Conservation (phyloP, 345 rosid species). For the Hevea brasiliensis region DNA sequence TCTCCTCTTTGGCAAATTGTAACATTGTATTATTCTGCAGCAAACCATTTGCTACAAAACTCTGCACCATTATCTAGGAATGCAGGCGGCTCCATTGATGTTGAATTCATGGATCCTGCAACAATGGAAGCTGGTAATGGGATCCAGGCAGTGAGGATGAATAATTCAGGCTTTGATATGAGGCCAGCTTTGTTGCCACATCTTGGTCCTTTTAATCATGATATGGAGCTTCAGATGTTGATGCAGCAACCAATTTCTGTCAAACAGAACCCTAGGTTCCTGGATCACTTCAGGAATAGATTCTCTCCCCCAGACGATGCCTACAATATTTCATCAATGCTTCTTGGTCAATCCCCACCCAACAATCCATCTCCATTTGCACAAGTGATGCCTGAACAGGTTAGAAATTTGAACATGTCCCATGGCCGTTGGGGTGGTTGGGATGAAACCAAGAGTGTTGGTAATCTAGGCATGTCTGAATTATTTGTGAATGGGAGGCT, state of each 20-base stretch:
- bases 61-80: conserved; percentile 28
- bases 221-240: conserved; percentile 34
- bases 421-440: conserved; percentile 47
- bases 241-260: conserved; percentile 39
- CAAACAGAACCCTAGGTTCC: conserved; percentile 35
- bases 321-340: conserved; percentile 28
- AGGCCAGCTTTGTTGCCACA: conserved; percentile 28
- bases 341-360: conserved; percentile 31
- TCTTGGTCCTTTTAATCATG: conserved; percentile 32
- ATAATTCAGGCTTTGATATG: conserved; percentile 33
- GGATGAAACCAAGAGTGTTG: conserved; percentile 39
- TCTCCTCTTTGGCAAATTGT: neutral
- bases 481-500: conserved; percentile 30
- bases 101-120: conserved; percentile 52
- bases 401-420: conserved; percentile 26
- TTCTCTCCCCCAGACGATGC: conserved; percentile 38
- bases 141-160: conserved; percentile 25
- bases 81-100: conserved; percentile 30
- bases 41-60: conserved; percentile 30
- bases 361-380: conserved; percentile 28
- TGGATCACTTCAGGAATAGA: conserved; percentile 27
- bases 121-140: conserved; percentile 44
- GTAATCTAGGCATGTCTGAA: conserved; percentile 32
- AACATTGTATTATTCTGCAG: conserved; percentile 28
- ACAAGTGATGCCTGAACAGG: conserved; percentile 36